Percentiles rank a stretch among this genome's conserved stretches.
These are phyloP conservation scores for Aspergillus wentii DNA, from an alignment of 495 filamentous ascomycete genomes.

Conservation along the genomic window DNA sequence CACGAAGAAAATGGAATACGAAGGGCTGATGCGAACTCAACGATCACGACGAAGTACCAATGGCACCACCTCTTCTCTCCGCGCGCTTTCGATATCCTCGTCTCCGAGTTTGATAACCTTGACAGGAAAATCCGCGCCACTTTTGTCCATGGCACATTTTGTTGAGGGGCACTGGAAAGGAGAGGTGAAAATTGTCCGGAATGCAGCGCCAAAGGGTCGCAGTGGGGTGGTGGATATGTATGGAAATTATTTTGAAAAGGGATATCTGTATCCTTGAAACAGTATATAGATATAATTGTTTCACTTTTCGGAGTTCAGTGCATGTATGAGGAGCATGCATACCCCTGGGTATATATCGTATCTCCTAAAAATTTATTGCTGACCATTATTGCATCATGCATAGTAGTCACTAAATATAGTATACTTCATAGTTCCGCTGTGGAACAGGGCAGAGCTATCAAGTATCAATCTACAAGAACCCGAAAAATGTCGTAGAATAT, in stretches of 20 bases:
- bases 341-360: too few species aligned
- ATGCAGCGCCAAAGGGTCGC: constrained; percentile 35
- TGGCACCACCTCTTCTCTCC: constrained; percentile 13
- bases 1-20: constrained; percentile 39
- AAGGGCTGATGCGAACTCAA: constrained; percentile 27
- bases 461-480: too few species aligned
- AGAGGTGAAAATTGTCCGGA: constrained; percentile 47
- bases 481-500: too few species aligned
- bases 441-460: too few species aligned
- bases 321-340: neutral
- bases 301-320: neutral
- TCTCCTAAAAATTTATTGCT: too few species aligned
- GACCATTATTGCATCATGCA: too few species aligned
- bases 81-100: constrained; percentile 5
- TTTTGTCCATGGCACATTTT: constrained; percentile 25
- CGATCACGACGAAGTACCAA: constrained; percentile 22
- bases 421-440: too few species aligned
- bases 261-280: constrained; percentile 44
- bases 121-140: constrained; percentile 10
- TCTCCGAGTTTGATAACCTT: constrained; percentile 11
- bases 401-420: too few species aligned
- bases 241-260: constrained; percentile 51
- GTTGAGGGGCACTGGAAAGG: constrained; percentile 51
- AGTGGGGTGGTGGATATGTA: constrained; percentile 47
- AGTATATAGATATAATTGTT: constrained; percentile 1